Conservation (phyloP, 208 protist species). For the Trypanosoma melophagium region DNA sequence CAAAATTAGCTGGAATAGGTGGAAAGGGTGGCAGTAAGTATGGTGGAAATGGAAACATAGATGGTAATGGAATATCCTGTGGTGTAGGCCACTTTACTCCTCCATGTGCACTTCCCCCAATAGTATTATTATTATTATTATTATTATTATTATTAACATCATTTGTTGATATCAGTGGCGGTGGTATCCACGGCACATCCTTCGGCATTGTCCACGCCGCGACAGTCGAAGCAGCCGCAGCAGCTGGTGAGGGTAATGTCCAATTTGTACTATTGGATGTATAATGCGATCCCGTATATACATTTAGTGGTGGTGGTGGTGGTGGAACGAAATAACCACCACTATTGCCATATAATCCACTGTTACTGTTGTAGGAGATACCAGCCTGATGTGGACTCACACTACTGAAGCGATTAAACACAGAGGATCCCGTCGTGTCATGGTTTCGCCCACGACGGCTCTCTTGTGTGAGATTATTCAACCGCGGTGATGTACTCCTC, state of each 20-base stretch:
- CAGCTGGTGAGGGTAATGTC: no score
- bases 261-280: no score
- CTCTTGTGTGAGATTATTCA: conserved; percentile 15
- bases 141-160: neutral
- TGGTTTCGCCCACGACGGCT: neutral
- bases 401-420: conserved; percentile 24
- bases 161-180: conserved; percentile 15
- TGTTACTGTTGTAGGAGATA: conserved; percentile 11
- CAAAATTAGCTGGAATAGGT: conserved; percentile 1
- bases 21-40: conserved; percentile 26
- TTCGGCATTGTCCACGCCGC: neutral
- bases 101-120: no score
- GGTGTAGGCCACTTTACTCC: conserved; percentile 48
- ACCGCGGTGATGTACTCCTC: conserved; percentile 12
- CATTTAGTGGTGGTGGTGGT: neutral
- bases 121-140: neutral
- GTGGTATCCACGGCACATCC: conserved; percentile 30
- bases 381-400: conserved; percentile 19
- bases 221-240: no score
- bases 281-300: no score
- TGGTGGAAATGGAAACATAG: conserved; percentile 59
- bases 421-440: conserved; percentile 7
- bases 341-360: neutral
- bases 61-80: conserved; percentile 62
- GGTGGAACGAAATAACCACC: conserved; percentile 1